Percentiles rank a stretch among this genome's conserved stretches.
These are phyloP conservation scores for Macrophomina pseudophaseolina DNA, from an alignment of 2,329 filamentous ascomycete genomes.

Conservation along the genomic window DNA sequence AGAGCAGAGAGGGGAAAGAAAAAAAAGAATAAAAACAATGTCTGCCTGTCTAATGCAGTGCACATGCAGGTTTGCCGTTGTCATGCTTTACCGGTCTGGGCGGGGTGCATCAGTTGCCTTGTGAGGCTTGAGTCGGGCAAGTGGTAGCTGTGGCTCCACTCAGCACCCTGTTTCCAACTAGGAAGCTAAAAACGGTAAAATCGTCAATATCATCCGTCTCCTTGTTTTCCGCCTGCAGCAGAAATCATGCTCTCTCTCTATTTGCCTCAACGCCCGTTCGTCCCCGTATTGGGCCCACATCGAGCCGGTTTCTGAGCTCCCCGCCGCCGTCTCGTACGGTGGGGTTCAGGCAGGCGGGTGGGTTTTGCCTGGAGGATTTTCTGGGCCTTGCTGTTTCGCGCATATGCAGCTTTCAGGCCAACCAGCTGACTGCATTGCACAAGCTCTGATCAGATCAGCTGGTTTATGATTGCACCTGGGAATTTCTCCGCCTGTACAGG, in stretches of 20 bases:
- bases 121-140: no score
- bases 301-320: not conserved
- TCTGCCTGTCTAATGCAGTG: not conserved
- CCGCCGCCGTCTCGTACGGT: no score
- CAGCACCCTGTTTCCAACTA: not conserved
- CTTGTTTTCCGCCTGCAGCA: not conserved
- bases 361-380: not conserved
- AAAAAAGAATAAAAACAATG: not conserved
- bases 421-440: no score
- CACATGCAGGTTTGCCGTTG: constrained; percentile 16
- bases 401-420: no score
- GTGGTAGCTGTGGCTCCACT: not conserved
- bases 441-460: no score
- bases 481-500: no score
- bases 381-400: not conserved
- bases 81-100: not conserved
- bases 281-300: no score
- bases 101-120: not conserved
- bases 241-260: not conserved
- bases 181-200: not conserved
- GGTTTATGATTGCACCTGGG: no score
- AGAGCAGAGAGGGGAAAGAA: not conserved
- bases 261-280: not conserved
- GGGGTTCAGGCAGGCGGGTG: no score
- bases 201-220: not conserved